Percentiles rank a stretch among this genome's conserved stretches.
These are phyloP conservation scores for Fusarium algeriense DNA, from an alignment of 2,329 filamentous ascomycete genomes.

Conservation along the genomic window DNA sequence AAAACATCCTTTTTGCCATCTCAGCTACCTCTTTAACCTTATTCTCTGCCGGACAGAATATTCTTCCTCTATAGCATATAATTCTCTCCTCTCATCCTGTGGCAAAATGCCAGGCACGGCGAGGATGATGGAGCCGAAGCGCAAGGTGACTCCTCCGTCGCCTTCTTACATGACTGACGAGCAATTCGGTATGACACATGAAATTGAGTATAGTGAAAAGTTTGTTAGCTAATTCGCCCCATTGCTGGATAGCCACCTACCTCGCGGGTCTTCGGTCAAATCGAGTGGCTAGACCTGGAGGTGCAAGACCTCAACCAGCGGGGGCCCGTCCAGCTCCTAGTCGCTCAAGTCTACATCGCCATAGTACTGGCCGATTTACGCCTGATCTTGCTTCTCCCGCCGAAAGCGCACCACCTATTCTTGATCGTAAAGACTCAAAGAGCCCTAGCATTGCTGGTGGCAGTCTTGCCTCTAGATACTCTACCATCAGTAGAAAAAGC, in stretches of 20 bases:
- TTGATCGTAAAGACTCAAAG: slow-evolving; percentile 48
- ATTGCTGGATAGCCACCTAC: slow-evolving; percentile 69
- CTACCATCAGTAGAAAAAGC: slow-evolving; percentile 58
- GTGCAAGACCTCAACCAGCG: slow-evolving; percentile 73
- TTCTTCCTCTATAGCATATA: slow-evolving; percentile 30
- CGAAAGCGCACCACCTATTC: slow-evolving; percentile 39
- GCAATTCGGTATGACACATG: slow-evolving; percentile 68
- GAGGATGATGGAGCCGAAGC: slow-evolving; percentile 52
- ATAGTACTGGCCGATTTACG: slow-evolving; percentile 49
- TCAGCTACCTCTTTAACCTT: background rate
- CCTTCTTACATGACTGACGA: slow-evolving; percentile 75
- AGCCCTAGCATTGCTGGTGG: slow-evolving; percentile 57
- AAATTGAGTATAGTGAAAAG: slow-evolving; percentile 15
- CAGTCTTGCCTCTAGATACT: slow-evolving; percentile 65
- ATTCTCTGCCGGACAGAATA: slow-evolving; percentile 36
- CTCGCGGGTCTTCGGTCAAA: slow-evolving; percentile 77
- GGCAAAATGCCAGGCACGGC: slow-evolving; percentile 51
- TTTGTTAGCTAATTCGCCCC: slow-evolving; percentile 36
- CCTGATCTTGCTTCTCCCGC: slow-evolving; percentile 49
- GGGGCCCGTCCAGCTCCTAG: slow-evolving; percentile 50
- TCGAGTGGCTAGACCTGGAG: slow-evolving; percentile 75
- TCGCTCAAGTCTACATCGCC: slow-evolving; percentile 44
- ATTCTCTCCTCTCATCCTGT: slow-evolving; percentile 26
- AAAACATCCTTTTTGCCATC: slow-evolving; percentile 15
- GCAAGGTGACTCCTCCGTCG: slow-evolving; percentile 71